A percentile compares a stretch with the other conserved stretches of the same genome.
These are phyloP conservation scores for Heterobasidion irregulare DNA, from an alignment of 1,284 basidiomycete genomes.

Conservation along the genomic window DNA sequence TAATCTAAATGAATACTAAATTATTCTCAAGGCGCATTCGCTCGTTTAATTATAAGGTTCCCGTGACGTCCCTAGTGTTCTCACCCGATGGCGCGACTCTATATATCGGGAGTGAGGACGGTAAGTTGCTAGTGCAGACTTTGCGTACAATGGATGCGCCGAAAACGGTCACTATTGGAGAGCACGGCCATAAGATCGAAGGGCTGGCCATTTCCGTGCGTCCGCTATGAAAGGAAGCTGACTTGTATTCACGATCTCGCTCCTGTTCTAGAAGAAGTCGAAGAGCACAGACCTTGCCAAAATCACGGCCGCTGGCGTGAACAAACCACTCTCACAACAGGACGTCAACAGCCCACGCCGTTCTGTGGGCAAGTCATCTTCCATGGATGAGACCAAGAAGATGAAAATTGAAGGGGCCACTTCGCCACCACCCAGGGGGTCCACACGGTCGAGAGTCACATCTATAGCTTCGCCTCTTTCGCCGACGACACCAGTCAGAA, in stretches of 20 bases:
- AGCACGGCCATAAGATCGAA: conserved; percentile 35
- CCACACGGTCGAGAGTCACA: neutral
- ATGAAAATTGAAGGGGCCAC: conserved; percentile 2
- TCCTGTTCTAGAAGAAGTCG: conserved; percentile 11
- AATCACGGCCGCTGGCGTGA: conserved; percentile 14
- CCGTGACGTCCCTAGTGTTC: conserved; percentile 51
- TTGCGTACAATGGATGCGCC: conserved; percentile 58
- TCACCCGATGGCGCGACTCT: conserved; percentile 59
- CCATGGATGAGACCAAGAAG: neutral
- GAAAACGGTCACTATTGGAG: conserved; percentile 40
- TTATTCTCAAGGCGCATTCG: conserved; percentile 2
- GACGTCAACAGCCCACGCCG: conserved; percentile 10
- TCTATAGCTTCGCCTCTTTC: neutral
- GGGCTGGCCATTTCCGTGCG: conserved; percentile 49
- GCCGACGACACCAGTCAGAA: neutral
- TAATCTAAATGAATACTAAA: neutral
- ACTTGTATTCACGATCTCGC: neutral
- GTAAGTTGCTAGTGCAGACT: conserved; percentile 52
- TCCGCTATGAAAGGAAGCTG: neutral
- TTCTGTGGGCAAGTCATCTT: neutral
- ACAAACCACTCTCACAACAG: conserved; percentile 13
- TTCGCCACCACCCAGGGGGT: neutral
- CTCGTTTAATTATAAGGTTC: conserved; percentile 26
- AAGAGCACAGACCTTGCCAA: conserved; percentile 16
- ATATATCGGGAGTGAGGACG: conserved; percentile 54